Conservation (phyloP, 768 basidiomycete species). For the Suillus subalutaceus region DNA sequence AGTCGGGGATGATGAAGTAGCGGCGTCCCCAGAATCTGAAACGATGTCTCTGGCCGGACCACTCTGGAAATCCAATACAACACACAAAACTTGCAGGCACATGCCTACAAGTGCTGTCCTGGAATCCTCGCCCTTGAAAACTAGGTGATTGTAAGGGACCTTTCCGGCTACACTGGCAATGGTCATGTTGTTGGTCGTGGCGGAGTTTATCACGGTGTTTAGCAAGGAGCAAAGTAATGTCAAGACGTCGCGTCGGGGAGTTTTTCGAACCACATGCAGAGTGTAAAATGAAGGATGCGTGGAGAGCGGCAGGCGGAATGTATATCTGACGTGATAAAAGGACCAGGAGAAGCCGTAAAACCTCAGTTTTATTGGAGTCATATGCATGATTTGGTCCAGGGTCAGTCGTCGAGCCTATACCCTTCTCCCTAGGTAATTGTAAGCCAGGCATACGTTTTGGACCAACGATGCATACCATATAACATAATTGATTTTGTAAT, state of each 20-base stretch:
- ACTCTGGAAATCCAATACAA: constrained; percentile 80
- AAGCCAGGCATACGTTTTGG: constrained; percentile 8
- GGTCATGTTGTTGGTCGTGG: constrained; percentile 49
- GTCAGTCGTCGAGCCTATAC: constrained; percentile 86
- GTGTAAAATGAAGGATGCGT: constrained; percentile 77
- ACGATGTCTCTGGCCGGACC: constrained; percentile 64
- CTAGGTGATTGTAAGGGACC: constrained; percentile 87
- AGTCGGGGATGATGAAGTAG: constrained; percentile 50
- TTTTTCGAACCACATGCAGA: constrained; percentile 75
- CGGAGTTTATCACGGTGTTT: constrained; percentile 84
- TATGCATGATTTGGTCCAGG: constrained; percentile 62
- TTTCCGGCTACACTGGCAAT: constrained; percentile 76
- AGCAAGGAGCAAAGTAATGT: constrained; percentile 91
- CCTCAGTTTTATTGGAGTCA: constrained; percentile 85
- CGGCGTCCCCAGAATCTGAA: constrained; percentile 44
- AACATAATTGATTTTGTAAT: constrained; percentile 82
- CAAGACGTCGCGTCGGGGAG: constrained; percentile 80
- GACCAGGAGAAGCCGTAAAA: constrained; percentile 85
- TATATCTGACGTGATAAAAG: constrained; percentile 92
- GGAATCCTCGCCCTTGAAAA: constrained; percentile 87
- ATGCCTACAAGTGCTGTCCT: constrained; percentile 70
- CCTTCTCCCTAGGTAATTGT: constrained; percentile 75
- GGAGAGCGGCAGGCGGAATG: constrained; percentile 64
- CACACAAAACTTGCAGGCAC: constrained; percentile 78
- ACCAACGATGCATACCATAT: constrained; percentile 68